These are phyloP conservation scores for Hyparrhenia diplandra DNA, from an alignment of 176 grass and related monocot species.

Conservation along the genomic window DNA sequence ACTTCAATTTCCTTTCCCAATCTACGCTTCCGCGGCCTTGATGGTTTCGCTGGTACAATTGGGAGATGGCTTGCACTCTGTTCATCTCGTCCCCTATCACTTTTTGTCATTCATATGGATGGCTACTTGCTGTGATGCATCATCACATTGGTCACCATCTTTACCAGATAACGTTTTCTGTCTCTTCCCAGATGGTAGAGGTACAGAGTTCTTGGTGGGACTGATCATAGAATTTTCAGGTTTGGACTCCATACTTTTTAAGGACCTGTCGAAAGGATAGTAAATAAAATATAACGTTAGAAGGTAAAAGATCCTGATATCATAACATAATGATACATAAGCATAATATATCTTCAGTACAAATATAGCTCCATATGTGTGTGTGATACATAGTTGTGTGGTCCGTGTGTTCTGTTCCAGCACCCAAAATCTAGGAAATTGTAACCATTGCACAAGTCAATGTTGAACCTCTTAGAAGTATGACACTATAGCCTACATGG, in stretches of 20 bases:
- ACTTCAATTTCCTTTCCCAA: conserved; percentile 18
- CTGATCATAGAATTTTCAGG: background rate
- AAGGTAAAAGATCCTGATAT: background rate
- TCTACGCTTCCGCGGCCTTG: background rate
- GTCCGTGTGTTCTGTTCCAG: background rate
- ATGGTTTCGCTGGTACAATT: background rate
- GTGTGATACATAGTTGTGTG: background rate
- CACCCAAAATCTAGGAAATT: background rate
- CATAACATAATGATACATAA: background rate
- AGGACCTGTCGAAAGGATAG: conserved; percentile 12
- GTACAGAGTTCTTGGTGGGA: background rate
- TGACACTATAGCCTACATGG: background rate
- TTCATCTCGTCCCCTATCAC: background rate
- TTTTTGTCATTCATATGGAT: background rate
- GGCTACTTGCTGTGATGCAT: background rate
- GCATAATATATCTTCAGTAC: background rate
- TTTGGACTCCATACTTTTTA: background rate
- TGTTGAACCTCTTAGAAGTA: background rate
- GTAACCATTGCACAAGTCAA: background rate
- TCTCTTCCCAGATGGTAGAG: background rate
- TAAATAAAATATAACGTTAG: background rate
- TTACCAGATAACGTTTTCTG: background rate
- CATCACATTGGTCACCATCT: conserved; percentile 6
- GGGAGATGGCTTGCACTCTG: background rate
- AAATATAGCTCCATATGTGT: background rate